Conservation (phyloP, 495 filamentous ascomycete species). For the Aspergillus biplanus region DNA sequence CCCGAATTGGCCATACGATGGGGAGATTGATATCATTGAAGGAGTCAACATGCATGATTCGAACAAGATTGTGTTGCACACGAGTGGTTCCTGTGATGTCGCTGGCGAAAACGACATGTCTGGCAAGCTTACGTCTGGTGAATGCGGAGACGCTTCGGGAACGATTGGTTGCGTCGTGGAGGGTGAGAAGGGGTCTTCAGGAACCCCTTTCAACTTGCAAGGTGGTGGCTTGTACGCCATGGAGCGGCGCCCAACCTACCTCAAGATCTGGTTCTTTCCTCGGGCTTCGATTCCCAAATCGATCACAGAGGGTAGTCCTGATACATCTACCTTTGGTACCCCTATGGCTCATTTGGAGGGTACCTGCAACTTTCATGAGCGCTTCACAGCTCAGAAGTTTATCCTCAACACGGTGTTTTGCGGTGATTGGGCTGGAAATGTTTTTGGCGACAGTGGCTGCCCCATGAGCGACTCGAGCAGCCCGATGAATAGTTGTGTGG, state of each 20-base stretch:
- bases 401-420: slow-evolving; percentile 87
- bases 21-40: slow-evolving; percentile 94
- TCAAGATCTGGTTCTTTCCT: slow-evolving; percentile 82
- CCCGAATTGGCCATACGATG: slow-evolving; percentile 73
- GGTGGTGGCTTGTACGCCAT: slow-evolving; percentile 80
- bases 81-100: slow-evolving; percentile 63
- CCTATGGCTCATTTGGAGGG: slow-evolving; percentile 67
- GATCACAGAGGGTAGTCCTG: slow-evolving; percentile 59
- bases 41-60: slow-evolving; percentile 70
- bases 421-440: slow-evolving; percentile 83
- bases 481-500: slow-evolving; percentile 57
- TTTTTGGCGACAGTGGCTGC: slow-evolving; percentile 45
- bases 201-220: slow-evolving; percentile 70
- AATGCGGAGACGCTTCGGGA: slow-evolving; percentile 60
- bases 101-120: slow-evolving; percentile 51
- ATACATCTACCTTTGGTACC: slow-evolving; percentile 65
- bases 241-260: slow-evolving; percentile 67
- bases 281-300: slow-evolving; percentile 61
- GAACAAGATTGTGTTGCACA: slow-evolving; percentile 79
- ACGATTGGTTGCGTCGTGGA: slow-evolving; percentile 52
- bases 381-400: slow-evolving; percentile 74
- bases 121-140: slow-evolving; percentile 47
- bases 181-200: slow-evolving; percentile 61
- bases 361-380: slow-evolving; percentile 64
- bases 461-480: slow-evolving; percentile 39